Evolutionary conservation across 2,329 filamentous ascomycete genomes (phyloP), one percentile per base, ranked within the genome.

Genomic region (Arthrinium phaeospermum): DNA sequence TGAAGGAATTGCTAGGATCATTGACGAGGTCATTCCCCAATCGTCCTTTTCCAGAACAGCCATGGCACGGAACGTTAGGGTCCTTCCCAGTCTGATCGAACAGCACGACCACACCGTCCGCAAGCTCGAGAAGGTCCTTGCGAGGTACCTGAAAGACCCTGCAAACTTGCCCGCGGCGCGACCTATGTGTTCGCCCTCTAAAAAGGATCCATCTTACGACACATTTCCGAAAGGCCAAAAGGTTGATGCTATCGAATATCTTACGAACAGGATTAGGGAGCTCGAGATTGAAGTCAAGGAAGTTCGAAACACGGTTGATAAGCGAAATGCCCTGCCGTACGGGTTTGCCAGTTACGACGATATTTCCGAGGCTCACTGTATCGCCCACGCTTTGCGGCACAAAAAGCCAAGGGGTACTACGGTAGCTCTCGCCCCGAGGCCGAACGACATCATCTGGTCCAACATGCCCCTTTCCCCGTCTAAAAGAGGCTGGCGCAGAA

Each of bases 191-290:
- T 91, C 89, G 64, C 94, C 94, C 0, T 93, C 93, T 16, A 96
- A 94, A 80, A 93, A 93, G 75, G 94, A 98, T 90, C 0, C 91
- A 90, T 76, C 83, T 82, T 67, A 90, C 89, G 1, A 91, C 91
- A 75, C 87, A 91, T 70, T 51, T 19, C 68, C 68, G 7, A 47
- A 51, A 6, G 53, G 90, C 22, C 90, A 93, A 75, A 96, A 95
- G 80, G 89, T 98, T 6, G 96, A 99, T 80, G 94, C 96, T n/a
- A 98, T 99, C 78, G 94, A 98, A 74, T 98, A 98, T 79, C 86
- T 97, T 70, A 97, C 95, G 0, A 89, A 92, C 70, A 91, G 95
- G 24, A 98, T 99, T 79, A 91, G 91, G 76, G 88, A 92, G 68
- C 87, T 99, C 53, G 96, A 98, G 80, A 82, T 91, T 13, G 91